Evolutionary conservation across 441 rosid genomes (phyloP).

Genomic region (Pelargonium myrrhifolium): DNA sequence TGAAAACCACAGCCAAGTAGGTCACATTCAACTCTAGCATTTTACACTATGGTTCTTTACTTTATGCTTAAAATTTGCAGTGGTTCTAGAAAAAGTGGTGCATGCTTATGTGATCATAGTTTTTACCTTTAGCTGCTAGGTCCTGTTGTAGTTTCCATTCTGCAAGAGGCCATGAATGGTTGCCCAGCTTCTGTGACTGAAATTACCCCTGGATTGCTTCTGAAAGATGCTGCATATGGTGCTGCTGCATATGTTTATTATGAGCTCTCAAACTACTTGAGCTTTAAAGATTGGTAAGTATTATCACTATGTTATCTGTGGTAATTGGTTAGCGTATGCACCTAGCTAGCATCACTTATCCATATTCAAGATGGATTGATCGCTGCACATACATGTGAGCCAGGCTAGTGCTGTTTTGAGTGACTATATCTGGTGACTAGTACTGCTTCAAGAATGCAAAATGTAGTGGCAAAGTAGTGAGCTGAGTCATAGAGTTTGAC

Average conservation of each 20-base stretch:
- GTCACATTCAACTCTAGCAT: slow-evolving; percentile 30
- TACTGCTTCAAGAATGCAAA: background rate
- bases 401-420: background rate
- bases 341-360: slow-evolving; percentile 2
- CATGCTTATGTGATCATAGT: slow-evolving; percentile 21
- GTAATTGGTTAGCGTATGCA: slow-evolving; percentile 1
- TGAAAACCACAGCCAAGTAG: slow-evolving; percentile 92
- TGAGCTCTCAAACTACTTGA: slow-evolving; percentile 94
- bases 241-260: slow-evolving; percentile 98
- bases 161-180: slow-evolving; percentile 89
- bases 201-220: slow-evolving; percentile 77
- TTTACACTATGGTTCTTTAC: slow-evolving; percentile 7
- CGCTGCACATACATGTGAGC: background rate
- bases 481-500: background rate
- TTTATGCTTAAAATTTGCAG: slow-evolving; percentile 9
- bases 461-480: background rate
- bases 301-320: slow-evolving; percentile 13
- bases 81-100: slow-evolving; percentile 16
- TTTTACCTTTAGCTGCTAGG: slow-evolving; percentile 62
- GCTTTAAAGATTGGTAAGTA: slow-evolving; percentile 85
- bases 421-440: background rate
- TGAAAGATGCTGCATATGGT: slow-evolving; percentile 95
- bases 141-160: slow-evolving; percentile 87
- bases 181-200: slow-evolving; percentile 80
- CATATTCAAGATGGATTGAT: slow-evolving; percentile 8